Percentiles rank a stretch among this genome's conserved stretches.
Evolutionary conservation across 805 yeast genomes (phyloP).

Genomic region (Candida nonsorbophila): DNA sequence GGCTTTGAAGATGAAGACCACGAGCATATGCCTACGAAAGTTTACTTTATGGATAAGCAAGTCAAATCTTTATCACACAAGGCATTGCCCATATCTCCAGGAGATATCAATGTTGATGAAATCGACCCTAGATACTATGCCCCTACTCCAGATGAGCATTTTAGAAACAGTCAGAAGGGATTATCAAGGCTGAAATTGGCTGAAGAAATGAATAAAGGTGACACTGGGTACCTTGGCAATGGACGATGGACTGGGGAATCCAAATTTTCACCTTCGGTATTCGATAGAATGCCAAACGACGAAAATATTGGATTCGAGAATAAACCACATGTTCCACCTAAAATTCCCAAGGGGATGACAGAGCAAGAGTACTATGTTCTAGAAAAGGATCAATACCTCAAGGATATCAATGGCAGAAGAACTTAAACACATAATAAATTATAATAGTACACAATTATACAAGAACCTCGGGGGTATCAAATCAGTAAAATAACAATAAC

Average conservation of each 20-base stretch:
- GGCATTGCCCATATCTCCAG: conserved; percentile 14
- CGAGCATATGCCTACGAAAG: conserved; percentile 26
- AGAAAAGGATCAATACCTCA: conserved; percentile 34
- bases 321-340: conserved; percentile 41
- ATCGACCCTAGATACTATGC: conserved; percentile 36
- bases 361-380: conserved; percentile 38
- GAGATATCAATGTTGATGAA: conserved; percentile 19
- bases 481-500: too few relatives aligned
- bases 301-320: conserved; percentile 17
- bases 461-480: too few relatives aligned
- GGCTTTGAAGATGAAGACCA: conserved; percentile 25
- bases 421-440: conserved; percentile 4
- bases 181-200: conserved; percentile 11
- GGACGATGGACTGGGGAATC: conserved; percentile 18
- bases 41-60: conserved; percentile 28
- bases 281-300: conserved; percentile 21
- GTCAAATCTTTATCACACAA: conserved; percentile 24
- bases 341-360: conserved; percentile 36
- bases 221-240: conserved; percentile 37
- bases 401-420: conserved; percentile 34
- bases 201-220: conserved; percentile 20
- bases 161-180: conserved; percentile 12
- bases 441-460: conserved; percentile 8
- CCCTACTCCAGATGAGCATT: conserved; percentile 44
- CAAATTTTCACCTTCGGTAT: conserved; percentile 30